These are phyloP conservation scores for Thalassia testudinum DNA, from an alignment of 116 monocot genomes.

Conservation along the genomic window DNA sequence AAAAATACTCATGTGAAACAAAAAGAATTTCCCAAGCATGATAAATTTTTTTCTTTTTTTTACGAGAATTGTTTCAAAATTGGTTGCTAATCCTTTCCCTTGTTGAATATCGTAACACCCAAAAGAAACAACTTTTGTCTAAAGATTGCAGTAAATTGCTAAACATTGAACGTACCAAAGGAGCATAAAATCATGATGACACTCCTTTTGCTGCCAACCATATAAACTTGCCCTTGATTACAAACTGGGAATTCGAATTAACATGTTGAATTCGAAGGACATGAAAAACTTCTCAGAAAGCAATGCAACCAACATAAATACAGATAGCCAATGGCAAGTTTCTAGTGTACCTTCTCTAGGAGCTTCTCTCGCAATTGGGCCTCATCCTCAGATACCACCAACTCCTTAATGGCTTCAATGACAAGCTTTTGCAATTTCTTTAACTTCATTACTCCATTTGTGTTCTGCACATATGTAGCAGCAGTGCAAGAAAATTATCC, in stretches of 20 bases:
- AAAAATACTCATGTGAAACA: too few species aligned
- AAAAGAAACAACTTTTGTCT: too few species aligned
- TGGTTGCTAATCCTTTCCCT: too few species aligned
- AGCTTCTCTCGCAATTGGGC: constrained; percentile 22
- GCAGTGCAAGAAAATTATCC: too few species aligned
- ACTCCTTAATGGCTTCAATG: constrained; percentile 25
- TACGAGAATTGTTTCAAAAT: too few species aligned
- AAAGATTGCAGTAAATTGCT: too few species aligned
- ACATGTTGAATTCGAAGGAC: constrained; percentile 22
- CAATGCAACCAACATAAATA: neutral
- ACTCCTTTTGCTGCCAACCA: constrained; percentile 17
- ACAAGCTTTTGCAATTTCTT: constrained; percentile 65
- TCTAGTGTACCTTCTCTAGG: constrained; percentile 41
- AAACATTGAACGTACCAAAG: too few species aligned
- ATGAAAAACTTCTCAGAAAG: neutral
- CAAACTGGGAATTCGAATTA: constrained; percentile 46
- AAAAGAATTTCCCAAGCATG: too few species aligned
- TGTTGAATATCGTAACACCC: too few species aligned
- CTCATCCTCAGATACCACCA: constrained; percentile 38
- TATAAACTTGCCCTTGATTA: constrained; percentile 36
- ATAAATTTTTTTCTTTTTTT: too few species aligned
- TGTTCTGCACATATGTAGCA: constrained; percentile 24
- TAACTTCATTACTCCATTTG: constrained; percentile 51
- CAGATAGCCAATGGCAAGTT: neutral
- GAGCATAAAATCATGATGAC: constrained; percentile 3